Conservation (phyloP, 371 early-diverging fungal species). For the Blyttiomyces sp. region DNA sequence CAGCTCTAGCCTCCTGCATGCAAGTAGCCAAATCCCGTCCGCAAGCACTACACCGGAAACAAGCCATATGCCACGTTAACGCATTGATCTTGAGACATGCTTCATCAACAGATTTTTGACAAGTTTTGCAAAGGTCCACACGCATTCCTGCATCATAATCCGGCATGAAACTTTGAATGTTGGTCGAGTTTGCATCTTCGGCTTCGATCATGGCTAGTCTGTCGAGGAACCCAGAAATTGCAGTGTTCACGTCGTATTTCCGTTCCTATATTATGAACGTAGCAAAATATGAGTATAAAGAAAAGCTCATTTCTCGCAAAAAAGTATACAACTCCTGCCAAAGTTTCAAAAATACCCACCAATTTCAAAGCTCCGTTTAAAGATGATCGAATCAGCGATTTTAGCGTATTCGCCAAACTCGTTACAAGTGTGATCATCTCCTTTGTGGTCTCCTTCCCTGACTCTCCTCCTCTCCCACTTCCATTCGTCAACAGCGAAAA, state of each 20-base stretch:
- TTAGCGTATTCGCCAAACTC: slow-evolving; percentile 88
- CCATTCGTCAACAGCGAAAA: slow-evolving; percentile 73
- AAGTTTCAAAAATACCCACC: slow-evolving; percentile 39
- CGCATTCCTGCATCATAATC: too few species aligned
- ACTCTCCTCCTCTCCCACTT: slow-evolving; percentile 29
- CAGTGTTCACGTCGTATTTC: slow-evolving; percentile 12
- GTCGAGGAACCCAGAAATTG: slow-evolving; percentile 29
- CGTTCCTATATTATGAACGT: too few species aligned
- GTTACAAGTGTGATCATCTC: slow-evolving; percentile 89
- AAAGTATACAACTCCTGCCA: too few species aligned
- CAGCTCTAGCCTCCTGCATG: slow-evolving; percentile 45
- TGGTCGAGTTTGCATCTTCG: too few species aligned
- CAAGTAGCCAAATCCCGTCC: slow-evolving; percentile 28
- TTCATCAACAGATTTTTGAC: slow-evolving; percentile 79
- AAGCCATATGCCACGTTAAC: slow-evolving; percentile 6
- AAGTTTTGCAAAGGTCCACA: slow-evolving; percentile 77
- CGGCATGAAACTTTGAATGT: too few species aligned
- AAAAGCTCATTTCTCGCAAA: too few species aligned
- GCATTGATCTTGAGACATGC: slow-evolving; percentile 65
- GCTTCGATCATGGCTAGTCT: too few species aligned
- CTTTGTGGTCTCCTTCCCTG: slow-evolving; percentile 70
- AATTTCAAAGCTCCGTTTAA: slow-evolving; percentile 82
- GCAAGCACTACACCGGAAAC: slow-evolving; percentile 6
- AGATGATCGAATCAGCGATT: slow-evolving; percentile 84
- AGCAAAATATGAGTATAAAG: too few species aligned